A percentile compares a stretch with the other conserved stretches of the same genome.
These are phyloP conservation scores for Limnomonas spitsbergensis DNA, from an alignment of 139 green algal species.

Conservation along the genomic window DNA sequence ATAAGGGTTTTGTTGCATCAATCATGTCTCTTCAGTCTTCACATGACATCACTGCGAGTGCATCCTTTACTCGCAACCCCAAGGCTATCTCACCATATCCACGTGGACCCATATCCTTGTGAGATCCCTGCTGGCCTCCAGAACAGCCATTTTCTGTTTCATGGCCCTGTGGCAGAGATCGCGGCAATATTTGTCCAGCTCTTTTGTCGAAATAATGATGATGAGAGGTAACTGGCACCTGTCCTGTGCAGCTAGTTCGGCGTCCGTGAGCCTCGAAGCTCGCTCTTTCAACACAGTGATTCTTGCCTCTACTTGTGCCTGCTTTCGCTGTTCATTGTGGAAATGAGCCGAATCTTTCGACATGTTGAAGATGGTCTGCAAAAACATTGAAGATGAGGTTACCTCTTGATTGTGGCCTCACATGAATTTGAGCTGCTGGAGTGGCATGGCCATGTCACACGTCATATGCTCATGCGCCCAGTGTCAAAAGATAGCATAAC, in stretches of 20 bases:
- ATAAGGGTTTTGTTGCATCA: no score
- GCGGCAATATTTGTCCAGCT: no score
- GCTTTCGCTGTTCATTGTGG: constrained; percentile 90
- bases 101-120: constrained; percentile 78
- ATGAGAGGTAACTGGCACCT: no score
- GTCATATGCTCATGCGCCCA: no score
- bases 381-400: background rate
- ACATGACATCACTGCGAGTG: no score
- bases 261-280: constrained; percentile 21
- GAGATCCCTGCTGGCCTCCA: constrained; percentile 72
- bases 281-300: constrained; percentile 49
- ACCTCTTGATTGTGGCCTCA: no score
- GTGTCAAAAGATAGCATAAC: no score
- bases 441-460: no score
- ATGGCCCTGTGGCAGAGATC: constrained; percentile 3
- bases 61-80: no score
- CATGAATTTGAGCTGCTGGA: no score
- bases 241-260: constrained; percentile 51
- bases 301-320: constrained; percentile 43
- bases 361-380: background rate
- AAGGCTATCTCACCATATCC: constrained; percentile 91
- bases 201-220: no score
- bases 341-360: constrained; percentile 74
- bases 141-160: constrained; percentile 36
- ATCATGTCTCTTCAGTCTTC: no score